phyloP scores from a whole-genome alignment of 176 grass and related monocot genomes.

The bread wheat (Triticum aestivum) region IWGSC_CS_RefSeq_v2.1 NC_057797.1:654281390-654281889 shows the following conservation, averaged over 20 bases:
- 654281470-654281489: slow-evolving; percentile 9
- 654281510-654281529: not conserved
- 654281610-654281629: not conserved
- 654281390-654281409: slow-evolving; percentile 85
- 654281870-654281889: not conserved
- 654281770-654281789: too few relatives aligned
- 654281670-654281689: too few relatives aligned
- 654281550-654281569: not conserved
- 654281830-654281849: too few relatives aligned
- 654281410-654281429: slow-evolving; percentile 31
- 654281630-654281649: not conserved
- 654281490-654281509: not conserved
- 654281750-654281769: too few relatives aligned
- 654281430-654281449: not conserved
- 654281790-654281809: too few relatives aligned
- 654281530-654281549: not conserved
- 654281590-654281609: not conserved
- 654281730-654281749: too few relatives aligned
- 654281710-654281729: too few relatives aligned
- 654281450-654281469: slow-evolving; percentile 2
- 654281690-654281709: too few relatives aligned
- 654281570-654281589: not conserved
- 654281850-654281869: too few relatives aligned
- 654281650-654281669: not conserved
- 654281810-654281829: too few relatives aligned